Base-by-base conservation (phyloP, 345 rosid genomes). In the Eucalyptus tenuipes region DNA sequence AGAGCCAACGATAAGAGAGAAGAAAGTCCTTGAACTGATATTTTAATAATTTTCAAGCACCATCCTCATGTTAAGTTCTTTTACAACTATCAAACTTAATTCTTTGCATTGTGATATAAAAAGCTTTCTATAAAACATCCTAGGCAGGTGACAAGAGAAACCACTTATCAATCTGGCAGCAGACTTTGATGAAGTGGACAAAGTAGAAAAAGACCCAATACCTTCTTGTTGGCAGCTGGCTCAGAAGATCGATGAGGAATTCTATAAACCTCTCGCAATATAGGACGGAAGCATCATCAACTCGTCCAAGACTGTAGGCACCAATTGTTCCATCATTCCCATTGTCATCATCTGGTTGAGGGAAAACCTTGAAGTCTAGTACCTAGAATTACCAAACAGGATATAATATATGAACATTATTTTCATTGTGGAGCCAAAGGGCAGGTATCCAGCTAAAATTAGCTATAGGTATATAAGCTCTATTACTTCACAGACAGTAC, bases 161-260 rank as follows among this genome's bases (percentile, higher is more conserved):
- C 47, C 47, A 75, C 29, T 75, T 37, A 37, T 75, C 6, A 7
- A 6, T 75, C 82, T 37, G 45, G 47, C 47, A 40, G 29, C 82
- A 75, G 47, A 20, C 25, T 75, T 40, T 5, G 82, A 75, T 75
- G 82, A 75, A 15, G 75, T n/a, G n/a, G n/a, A n/a, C n/a, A n/a
- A n/a, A n/a, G n/a, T 85, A 85, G 44, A 57, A 82, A 22, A 20
- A 61, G 42, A 91, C 37, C 37, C 44, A 53, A 49, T 93, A 97
- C 99, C 99, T 98, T 93, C 99, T 97, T 40, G 99, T 98, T 55
- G 99, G 99, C 89, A 98, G 95, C 92, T 98, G 99, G 93, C 98
- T 98, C 91, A 98, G 91, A 90, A 98, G 91, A 91, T 98, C 99
- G 85, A 98, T 98, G 89, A 98, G 98, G 94, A 98, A 98, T 89